phyloP scores from a whole-genome alignment of 2,329 filamentous ascomycete genomes.

The Fusarium sp. region DNA sequence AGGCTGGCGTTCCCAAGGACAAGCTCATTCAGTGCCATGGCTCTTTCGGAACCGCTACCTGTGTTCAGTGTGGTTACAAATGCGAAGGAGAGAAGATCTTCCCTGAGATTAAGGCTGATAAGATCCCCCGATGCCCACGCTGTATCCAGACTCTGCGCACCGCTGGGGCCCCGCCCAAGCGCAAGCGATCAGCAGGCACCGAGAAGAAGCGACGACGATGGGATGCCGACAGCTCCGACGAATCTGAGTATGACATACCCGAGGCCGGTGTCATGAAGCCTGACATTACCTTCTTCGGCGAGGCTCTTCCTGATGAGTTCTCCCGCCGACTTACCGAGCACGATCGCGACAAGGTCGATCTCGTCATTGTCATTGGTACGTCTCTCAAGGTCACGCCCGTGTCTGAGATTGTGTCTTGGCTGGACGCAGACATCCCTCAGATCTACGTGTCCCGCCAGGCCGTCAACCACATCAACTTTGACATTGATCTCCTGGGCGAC shows the following conservation, averaged over 20 bases:
- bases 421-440: constrained; percentile 85
- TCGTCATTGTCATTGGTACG: constrained; percentile 96
- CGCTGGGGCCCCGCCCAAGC: constrained; percentile 50
- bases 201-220: constrained; percentile 59
- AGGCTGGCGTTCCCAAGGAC: constrained; percentile 82
- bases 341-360: constrained; percentile 83
- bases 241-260: constrained; percentile 67
- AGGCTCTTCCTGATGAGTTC: constrained; percentile 87
- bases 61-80: constrained; percentile 81
- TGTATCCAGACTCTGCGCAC: constrained; percentile 70
- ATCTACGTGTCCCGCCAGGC: constrained; percentile 90
- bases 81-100: constrained; percentile 84
- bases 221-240: constrained; percentile 56
- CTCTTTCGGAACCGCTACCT: constrained; percentile 92
- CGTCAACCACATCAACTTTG: constrained; percentile 91
- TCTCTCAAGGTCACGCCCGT: constrained; percentile 96
- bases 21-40: constrained; percentile 97
- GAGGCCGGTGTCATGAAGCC: constrained; percentile 90
- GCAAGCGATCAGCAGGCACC: constrained; percentile 56
- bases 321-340: constrained; percentile 82
- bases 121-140: constrained; percentile 80
- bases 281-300: constrained; percentile 98
- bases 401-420: constrained; percentile 85
- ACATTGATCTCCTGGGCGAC: constrained; percentile 95
- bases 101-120: constrained; percentile 79